These are phyloP conservation scores for Sarocladium oryzae DNA, from an alignment of 2,329 filamentous ascomycete species.

Conservation along the genomic window DNA sequence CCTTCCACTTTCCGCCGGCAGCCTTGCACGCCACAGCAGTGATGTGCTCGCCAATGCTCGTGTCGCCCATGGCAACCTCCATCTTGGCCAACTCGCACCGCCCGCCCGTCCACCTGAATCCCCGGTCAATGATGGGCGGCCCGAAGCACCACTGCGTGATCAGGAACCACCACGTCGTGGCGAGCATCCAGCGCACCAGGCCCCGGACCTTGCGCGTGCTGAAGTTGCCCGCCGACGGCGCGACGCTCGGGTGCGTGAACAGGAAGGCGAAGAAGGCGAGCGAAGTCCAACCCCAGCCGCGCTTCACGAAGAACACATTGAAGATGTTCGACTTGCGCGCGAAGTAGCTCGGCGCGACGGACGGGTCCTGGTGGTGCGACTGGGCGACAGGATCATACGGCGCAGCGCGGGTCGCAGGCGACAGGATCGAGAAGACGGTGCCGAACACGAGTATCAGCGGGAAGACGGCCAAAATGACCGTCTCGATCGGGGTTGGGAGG, in stretches of 20 bases:
- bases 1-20: constrained; percentile 76
- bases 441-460: constrained; percentile 74
- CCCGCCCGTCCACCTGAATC: constrained; percentile 84
- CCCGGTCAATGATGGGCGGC: constrained; percentile 79
- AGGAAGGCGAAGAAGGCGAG: constrained; percentile 65
- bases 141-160: constrained; percentile 98
- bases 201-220: constrained; percentile 45
- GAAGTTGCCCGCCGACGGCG: constrained; percentile 18
- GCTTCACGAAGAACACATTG: constrained; percentile 90
- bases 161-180: constrained; percentile 75
- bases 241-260: constrained; percentile 54
- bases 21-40: constrained; percentile 77
- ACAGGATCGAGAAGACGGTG: constrained; percentile 71
- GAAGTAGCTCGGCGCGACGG: constrained; percentile 73
- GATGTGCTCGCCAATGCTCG: constrained; percentile 46
- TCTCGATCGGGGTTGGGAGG: constrained; percentile 64
- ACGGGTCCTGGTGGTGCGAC: constrained; percentile 51
- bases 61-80: constrained; percentile 38
- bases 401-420: constrained; percentile 60
- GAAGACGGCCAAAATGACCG: constrained; percentile 61
- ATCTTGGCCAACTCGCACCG: constrained; percentile 60
- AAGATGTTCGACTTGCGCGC: constrained; percentile 89
- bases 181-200: constrained; percentile 58
- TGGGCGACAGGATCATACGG: constrained; percentile 58
- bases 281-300: constrained; percentile 89